Conservation (phyloP, 2,329 filamentous ascomycete species). For the Aspergillus fijiensis region DNA sequence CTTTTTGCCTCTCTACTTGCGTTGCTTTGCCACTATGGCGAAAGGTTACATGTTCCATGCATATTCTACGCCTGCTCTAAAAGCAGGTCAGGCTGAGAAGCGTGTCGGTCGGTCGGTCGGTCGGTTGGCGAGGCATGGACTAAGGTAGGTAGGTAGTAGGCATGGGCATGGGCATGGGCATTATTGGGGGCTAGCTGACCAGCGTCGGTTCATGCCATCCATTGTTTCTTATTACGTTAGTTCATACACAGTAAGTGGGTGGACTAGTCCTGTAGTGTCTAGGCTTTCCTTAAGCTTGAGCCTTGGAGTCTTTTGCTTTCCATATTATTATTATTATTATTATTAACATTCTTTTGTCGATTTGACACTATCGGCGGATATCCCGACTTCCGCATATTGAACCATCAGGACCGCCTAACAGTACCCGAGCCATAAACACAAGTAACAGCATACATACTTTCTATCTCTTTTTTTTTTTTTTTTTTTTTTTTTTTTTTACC, state of each 20-base stretch:
- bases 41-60: constrained; percentile 37
- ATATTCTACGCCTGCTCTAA: constrained; percentile 39
- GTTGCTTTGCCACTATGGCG: not conserved
- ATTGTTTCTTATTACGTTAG: constrained; percentile 19
- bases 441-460: too few relatives aligned
- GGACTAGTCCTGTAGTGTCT: constrained; percentile 6
- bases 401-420: constrained; percentile 11
- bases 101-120: not conserved
- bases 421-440: constrained; percentile 4
- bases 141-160: too few relatives aligned
- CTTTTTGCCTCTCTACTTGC: not conserved
- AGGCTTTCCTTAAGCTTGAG: constrained; percentile 15
- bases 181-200: not conserved
- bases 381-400: constrained; percentile 20
- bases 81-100: constrained; percentile 6
- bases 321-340: too few relatives aligned
- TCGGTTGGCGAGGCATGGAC: not conserved
- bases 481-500: not conserved
- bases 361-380: constrained; percentile 18
- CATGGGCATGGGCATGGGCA: not conserved
- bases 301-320: too few relatives aligned
- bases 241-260: not conserved
- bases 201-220: constrained; percentile 13
- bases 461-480: too few relatives aligned
- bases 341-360: too few relatives aligned